phyloP scores from a whole-genome alignment of 176 grass and related monocot genomes.

The Carex pumila region DNA sequence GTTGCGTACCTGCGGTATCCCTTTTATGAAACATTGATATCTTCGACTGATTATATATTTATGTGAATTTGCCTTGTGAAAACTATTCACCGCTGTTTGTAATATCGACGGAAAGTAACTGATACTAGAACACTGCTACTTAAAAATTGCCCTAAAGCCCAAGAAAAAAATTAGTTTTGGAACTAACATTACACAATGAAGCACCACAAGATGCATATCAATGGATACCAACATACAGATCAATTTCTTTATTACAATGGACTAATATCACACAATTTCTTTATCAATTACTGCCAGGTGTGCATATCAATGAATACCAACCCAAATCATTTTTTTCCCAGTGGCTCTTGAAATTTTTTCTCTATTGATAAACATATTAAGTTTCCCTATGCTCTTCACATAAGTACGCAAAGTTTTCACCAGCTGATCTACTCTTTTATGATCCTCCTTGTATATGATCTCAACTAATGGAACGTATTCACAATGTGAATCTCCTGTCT shows the following conservation, averaged over 20 bases:
- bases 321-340: background rate
- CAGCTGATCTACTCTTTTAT: background rate
- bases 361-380: background rate
- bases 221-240: background rate
- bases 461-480: background rate
- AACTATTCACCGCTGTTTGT: too few species aligned
- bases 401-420: background rate
- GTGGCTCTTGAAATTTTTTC: background rate
- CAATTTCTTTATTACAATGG: background rate
- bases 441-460: background rate
- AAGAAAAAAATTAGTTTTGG: background rate
- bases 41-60: too few species aligned
- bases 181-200: background rate
- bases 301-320: background rate
- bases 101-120: too few species aligned
- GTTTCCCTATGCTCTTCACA: background rate
- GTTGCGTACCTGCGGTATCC: too few species aligned
- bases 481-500: background rate
- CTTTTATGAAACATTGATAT: too few species aligned
- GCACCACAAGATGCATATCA: background rate
- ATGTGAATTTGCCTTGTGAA: too few species aligned
- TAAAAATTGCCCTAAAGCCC: background rate
- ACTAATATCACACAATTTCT: too few species aligned
- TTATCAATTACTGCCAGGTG: too few species aligned
- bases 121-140: too few species aligned